Percentiles rank a stretch among this genome's conserved stretches.
These are phyloP conservation scores for Phlegmacium glaucopus DNA, from an alignment of 768 basidiomycete species.

Conservation along the genomic window DNA sequence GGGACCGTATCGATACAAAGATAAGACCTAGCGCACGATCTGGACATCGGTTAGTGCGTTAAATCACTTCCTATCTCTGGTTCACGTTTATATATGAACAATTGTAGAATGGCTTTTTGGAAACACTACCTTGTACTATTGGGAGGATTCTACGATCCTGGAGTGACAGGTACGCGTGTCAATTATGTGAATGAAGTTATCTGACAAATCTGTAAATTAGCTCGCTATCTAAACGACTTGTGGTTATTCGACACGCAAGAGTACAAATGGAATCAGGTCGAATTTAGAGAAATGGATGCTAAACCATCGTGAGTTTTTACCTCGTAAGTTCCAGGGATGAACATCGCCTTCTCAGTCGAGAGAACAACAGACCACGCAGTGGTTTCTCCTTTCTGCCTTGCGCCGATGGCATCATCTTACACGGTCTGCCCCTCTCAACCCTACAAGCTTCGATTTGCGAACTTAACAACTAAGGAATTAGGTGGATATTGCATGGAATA, in stretches of 20 bases:
- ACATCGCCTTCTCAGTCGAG: neutral
- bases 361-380: conserved; percentile 64
- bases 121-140: conserved; percentile 86
- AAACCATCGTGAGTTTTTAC: conserved; percentile 65
- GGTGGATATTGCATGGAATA: conserved; percentile 94
- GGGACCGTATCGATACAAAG: conserved; percentile 91
- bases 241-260: conserved; percentile 87
- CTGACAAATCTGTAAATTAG: conserved; percentile 42
- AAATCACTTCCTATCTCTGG: too few relatives aligned
- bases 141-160: conserved; percentile 89
- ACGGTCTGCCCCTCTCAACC: conserved; percentile 47
- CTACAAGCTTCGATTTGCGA: neutral
- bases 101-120: conserved; percentile 77
- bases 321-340: neutral
- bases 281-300: conserved; percentile 65
- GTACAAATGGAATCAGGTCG: conserved; percentile 81
- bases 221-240: conserved; percentile 77
- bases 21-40: conserved; percentile 74
- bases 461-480: conserved; percentile 22
- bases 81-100: neutral
- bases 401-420: conserved; percentile 73
- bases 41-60: conserved; percentile 63
- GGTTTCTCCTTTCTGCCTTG: conserved; percentile 85
- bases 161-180: conserved; percentile 61
- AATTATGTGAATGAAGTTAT: too few relatives aligned